These are phyloP conservation scores for Lycium barbarum DNA, from an alignment of 257 asterid genomes.

Conservation along the genomic window DNA sequence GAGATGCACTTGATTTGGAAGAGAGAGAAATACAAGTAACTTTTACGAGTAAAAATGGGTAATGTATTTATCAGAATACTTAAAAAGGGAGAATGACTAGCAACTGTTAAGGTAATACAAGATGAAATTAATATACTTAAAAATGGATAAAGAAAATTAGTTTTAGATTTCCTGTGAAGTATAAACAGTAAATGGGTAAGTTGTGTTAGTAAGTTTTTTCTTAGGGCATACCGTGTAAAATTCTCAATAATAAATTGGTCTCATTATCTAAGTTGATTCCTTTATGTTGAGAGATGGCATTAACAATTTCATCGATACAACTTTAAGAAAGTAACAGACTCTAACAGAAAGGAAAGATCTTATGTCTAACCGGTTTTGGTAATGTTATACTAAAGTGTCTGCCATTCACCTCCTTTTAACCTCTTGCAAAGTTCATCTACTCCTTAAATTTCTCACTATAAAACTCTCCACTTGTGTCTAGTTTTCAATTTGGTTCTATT, in stretches of 20 bases:
- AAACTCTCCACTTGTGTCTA: conserved; percentile 10
- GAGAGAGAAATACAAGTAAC: neutral
- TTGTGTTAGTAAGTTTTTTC: neutral
- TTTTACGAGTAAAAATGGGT: neutral
- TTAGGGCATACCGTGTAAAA: neutral
- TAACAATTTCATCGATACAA: neutral
- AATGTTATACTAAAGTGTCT: neutral
- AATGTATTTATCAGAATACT: neutral
- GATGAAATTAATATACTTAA: neutral
- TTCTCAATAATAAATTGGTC: neutral
- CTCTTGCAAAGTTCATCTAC: conserved; percentile 5
- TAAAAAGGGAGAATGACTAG: neutral
- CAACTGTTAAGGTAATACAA: neutral
- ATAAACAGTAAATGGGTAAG: neutral
- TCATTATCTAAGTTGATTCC: neutral
- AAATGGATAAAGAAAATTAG: neutral
- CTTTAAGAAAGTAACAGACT: conserved; percentile 10
- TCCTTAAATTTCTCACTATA: neutral
- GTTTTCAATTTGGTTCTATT: conserved; percentile 22
- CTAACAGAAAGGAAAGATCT: neutral
- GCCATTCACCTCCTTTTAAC: conserved; percentile 22
- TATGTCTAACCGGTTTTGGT: neutral
- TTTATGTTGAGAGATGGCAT: neutral
- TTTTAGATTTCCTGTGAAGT: neutral
- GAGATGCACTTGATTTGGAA: neutral